These are phyloP conservation scores for Syzygium jambos DNA, from an alignment of 345 rosid species.

Conservation along the genomic window DNA sequence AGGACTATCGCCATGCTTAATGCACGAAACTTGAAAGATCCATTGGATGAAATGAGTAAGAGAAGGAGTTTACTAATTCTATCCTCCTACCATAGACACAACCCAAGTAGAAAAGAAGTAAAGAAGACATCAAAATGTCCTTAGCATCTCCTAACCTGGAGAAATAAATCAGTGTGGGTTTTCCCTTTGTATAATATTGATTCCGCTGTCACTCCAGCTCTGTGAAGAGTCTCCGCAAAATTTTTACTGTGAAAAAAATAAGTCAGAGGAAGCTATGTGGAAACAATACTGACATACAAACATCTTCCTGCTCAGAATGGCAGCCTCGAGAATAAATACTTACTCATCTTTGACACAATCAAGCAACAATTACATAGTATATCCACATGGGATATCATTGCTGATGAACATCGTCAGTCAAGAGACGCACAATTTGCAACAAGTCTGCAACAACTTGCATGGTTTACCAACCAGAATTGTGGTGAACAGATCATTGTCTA, in stretches of 20 bases:
- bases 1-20: neutral
- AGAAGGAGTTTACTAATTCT: neutral
- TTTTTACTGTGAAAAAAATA: conserved; percentile 41
- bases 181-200: conserved; percentile 73
- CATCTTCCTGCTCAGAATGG: neutral
- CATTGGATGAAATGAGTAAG: neutral
- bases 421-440: neutral
- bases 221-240: conserved; percentile 66
- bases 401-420: neutral
- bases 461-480: neutral
- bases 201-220: conserved; percentile 70
- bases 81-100: neutral
- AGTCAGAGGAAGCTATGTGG: neutral
- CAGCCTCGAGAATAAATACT: neutral
- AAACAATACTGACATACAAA: neutral
- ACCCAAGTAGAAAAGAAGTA: neutral
- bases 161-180: conserved; percentile 94
- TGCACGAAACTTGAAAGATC: neutral
- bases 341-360: neutral
- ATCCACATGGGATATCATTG: neutral
- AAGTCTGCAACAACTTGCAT: neutral
- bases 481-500: neutral
- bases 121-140: neutral
- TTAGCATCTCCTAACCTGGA: conserved; percentile 50
- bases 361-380: neutral